A percentile compares a stretch with the other conserved stretches of the same genome.
Conservation (phyloP, 768 basidiomycete species). For the Gymnopilus junonius region DNA sequence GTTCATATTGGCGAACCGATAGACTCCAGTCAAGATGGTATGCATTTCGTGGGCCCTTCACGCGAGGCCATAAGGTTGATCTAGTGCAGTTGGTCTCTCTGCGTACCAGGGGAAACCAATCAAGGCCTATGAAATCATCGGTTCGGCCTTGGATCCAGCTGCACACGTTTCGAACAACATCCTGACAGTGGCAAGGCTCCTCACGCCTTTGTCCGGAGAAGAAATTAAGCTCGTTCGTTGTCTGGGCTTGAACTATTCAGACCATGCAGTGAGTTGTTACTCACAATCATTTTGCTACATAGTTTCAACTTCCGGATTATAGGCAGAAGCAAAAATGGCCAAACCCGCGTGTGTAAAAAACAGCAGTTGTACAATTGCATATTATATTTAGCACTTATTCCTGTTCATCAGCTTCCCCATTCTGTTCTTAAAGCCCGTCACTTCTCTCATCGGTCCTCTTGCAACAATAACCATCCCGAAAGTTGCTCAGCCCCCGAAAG, state of each 20-base stretch:
- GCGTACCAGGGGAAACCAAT: constrained; percentile 56
- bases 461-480: constrained; percentile 69
- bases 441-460: constrained; percentile 71
- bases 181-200: constrained; percentile 72
- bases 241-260: constrained; percentile 82
- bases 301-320: neutral
- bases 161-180: constrained; percentile 66
- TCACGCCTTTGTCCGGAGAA: constrained; percentile 69
- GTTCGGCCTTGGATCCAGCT: constrained; percentile 67
- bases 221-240: constrained; percentile 75
- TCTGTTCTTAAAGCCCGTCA: constrained; percentile 80
- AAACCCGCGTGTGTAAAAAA: constrained; percentile 62
- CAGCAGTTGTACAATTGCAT: too few species aligned
- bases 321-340: constrained; percentile 71
- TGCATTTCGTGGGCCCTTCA: neutral
- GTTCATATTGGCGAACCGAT: constrained; percentile 83
- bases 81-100: constrained; percentile 58
- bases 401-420: constrained; percentile 64
- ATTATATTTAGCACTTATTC: too few species aligned
- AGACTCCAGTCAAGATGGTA: constrained; percentile 68
- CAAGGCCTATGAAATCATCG: constrained; percentile 72
- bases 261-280: constrained; percentile 66
- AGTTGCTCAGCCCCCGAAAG: constrained; percentile 68
- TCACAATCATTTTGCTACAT: neutral
- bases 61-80: neutral